Evolutionary conservation across 495 filamentous ascomycete genomes (phyloP).

Genomic region (Aspergillus cavernicola): DNA sequence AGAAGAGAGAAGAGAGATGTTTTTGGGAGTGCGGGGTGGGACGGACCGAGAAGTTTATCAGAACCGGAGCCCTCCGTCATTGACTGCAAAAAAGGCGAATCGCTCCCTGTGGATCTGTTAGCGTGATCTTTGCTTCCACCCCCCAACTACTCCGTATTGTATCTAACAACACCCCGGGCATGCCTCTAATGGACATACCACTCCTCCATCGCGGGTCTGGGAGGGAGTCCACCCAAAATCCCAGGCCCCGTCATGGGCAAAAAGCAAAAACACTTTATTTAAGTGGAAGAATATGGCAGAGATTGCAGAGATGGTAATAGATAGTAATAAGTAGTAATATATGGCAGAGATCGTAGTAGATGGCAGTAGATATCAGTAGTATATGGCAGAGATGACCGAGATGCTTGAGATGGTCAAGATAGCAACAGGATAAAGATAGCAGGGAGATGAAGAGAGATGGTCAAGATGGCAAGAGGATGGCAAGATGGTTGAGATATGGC

Average conservation of each 20-base stretch:
- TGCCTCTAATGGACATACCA: too few species aligned
- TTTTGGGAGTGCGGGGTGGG: constrained; percentile 8
- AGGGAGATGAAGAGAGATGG: not conserved
- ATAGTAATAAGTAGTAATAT: not conserved
- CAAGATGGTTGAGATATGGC: not conserved
- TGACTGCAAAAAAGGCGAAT: not conserved
- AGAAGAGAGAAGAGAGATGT: not conserved
- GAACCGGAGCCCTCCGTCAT: constrained; percentile 7
- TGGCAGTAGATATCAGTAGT: not conserved
- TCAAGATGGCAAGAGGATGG: not conserved
- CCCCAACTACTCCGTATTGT: too few species aligned
- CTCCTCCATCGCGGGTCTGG: too few species aligned
- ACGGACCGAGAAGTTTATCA: not conserved
- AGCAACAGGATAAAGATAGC: not conserved
- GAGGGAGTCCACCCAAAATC: not conserved
- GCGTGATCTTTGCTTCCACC: not conserved
- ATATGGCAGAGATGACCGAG: not conserved
- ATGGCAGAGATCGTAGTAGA: not conserved
- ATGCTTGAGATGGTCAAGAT: not conserved
- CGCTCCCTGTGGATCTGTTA: not conserved
- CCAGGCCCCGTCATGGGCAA: too few species aligned
- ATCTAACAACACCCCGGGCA: too few species aligned
- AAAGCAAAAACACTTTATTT: not conserved
- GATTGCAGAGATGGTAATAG: not conserved
- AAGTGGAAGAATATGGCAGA: not conserved